Base-by-base conservation (phyloP, 371 early-diverging fungal species). In the Mucor piriformis region DNA sequence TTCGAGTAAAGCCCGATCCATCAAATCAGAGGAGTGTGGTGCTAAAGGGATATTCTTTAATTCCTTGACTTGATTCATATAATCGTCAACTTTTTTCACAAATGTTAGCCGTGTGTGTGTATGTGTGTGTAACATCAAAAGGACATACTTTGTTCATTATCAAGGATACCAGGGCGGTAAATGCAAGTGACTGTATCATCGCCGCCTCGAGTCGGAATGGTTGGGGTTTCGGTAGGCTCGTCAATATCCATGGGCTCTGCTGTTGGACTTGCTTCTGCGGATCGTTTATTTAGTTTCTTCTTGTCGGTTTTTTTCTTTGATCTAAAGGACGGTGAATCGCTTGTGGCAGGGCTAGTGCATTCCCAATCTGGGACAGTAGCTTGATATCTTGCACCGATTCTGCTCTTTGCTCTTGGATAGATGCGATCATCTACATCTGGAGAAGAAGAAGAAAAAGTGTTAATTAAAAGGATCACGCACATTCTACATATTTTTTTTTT, bases 331-430 rank as follows among this genome's bases (percentile, higher is more conserved):
- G 23, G 43, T 13, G 33, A 10, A 37, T 60, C 61, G 29, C 61
- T 60, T 11, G 44, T 20, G 13, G 18, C 12, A 37, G 61, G 61
- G 0, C 54, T 53, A 21, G 32, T 2, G 11, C 24, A 3, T 18
- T 25, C 23, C 79, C 77, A 70, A 18, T 89, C 90, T 0, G 87
- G 86, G 3, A 81, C 79, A 23, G 57, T 59, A 0, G 93, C 93
- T 66, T 95, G 94, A 68, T 89, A 92, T 59, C 81, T 79, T 7
- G 87, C 70, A 0, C 93, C 93, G 27, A 94, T 84, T 58, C 92
- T 83, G 53, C 89, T 89, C n/a, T 84, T 84, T 2, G 90, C 89
- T 25, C 90, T 84, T 21, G 92, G 92, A 66, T 92, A 90, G 8
- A 92, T 89, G 2, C 89, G 86, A 64, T 92, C 90, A 60, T 90